A percentile compares a stretch with the other conserved stretches of the same genome.
phyloP scores from a whole-genome alignment of 768 basidiomycete species.

The Podaxis pistillaris region DNA sequence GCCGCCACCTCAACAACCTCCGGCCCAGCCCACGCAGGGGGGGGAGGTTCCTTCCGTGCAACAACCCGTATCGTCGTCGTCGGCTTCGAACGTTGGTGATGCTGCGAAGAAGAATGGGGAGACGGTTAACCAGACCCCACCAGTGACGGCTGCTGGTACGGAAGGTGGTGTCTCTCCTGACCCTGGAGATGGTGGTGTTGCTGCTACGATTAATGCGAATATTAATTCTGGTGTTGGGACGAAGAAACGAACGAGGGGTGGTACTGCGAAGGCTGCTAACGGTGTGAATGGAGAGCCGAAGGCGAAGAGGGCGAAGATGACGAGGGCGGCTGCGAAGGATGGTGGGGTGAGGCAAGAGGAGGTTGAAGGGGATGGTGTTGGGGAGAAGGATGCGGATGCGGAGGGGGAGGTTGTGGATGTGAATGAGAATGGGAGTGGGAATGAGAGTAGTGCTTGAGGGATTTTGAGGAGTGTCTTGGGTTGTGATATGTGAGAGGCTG shows the following conservation, averaged over 20 bases:
- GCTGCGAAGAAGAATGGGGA: slow-evolving; percentile 25
- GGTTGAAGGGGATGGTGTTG: background rate
- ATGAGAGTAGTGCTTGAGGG: slow-evolving; percentile 12
- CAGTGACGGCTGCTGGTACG: slow-evolving; percentile 14
- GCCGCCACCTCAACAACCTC: slow-evolving; percentile 16
- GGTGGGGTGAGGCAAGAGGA: slow-evolving; percentile 1
- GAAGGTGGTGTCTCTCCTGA: background rate
- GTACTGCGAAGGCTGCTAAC: slow-evolving; percentile 1
- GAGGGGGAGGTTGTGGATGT: slow-evolving; percentile 14
- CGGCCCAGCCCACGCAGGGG: background rate
- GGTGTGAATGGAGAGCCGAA: slow-evolving; percentile 14
- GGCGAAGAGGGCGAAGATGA: slow-evolving; percentile 16
- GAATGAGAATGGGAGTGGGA: slow-evolving; percentile 10
- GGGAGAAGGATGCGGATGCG: slow-evolving; percentile 14
- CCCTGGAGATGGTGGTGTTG: slow-evolving; percentile 10
- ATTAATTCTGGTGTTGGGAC: background rate
- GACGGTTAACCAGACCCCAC: slow-evolving; percentile 1
- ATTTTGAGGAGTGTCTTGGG: background rate
- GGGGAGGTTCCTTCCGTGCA: background rate
- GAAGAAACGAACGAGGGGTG: slow-evolving; percentile 15
- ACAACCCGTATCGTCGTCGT: slow-evolving; percentile 10
- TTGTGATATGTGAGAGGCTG: background rate
- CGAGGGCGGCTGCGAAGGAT: background rate
- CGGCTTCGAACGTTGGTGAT: background rate
- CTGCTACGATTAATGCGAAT: slow-evolving; percentile 15